Conservation (phyloP, 371 early-diverging fungal species). For the Mucor plumbeus region DNA sequence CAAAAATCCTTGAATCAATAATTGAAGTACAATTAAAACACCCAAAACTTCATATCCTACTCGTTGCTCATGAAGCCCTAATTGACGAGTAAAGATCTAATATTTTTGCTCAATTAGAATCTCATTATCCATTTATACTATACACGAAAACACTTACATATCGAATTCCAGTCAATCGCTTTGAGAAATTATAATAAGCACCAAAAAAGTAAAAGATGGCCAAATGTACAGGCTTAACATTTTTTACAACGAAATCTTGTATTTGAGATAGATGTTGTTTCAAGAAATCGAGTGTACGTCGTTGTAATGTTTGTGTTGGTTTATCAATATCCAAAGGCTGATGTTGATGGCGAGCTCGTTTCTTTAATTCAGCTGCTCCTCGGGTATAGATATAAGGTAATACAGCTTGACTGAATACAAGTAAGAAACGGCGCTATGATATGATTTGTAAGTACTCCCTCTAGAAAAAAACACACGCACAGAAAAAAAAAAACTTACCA, state of each 20-base stretch:
- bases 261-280: slow-evolving; percentile 31
- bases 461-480: too few species aligned
- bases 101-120: background rate
- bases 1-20: slow-evolving; percentile 60
- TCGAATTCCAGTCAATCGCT: slow-evolving; percentile 76
- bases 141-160: slow-evolving; percentile 59
- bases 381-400: slow-evolving; percentile 66
- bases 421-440: slow-evolving; percentile 55
- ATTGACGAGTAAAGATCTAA: slow-evolving; percentile 76
- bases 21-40: slow-evolving; percentile 73
- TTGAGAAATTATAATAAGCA: slow-evolving; percentile 78
- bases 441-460: background rate
- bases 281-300: background rate
- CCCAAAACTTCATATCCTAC: slow-evolving; percentile 87
- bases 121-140: background rate
- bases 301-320: slow-evolving; percentile 3
- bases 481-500: slow-evolving; percentile 39
- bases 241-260: slow-evolving; percentile 41
- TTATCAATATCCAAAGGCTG: background rate
- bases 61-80: slow-evolving; percentile 76
- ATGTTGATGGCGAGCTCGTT: slow-evolving; percentile 33
- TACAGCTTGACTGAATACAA: slow-evolving; percentile 60
- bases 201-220: slow-evolving; percentile 86
- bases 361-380: slow-evolving; percentile 52
- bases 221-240: slow-evolving; percentile 70